phyloP scores from a whole-genome alignment of 1,284 basidiomycete species.

The Apiotrichum porosum region DNA sequence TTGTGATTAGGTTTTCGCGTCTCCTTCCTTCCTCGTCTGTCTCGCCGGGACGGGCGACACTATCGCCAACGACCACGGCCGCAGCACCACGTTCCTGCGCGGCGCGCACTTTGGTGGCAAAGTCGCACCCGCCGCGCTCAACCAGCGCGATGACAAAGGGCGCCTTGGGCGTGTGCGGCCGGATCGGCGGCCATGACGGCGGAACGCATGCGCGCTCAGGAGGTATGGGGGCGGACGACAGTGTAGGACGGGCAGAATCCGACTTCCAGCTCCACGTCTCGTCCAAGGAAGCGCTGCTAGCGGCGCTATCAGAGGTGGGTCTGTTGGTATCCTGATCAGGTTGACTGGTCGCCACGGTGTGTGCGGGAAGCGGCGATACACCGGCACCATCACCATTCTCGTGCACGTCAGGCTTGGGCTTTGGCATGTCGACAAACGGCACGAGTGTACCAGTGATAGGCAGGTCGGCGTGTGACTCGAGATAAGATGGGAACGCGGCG shows the following conservation, averaged over 20 bases:
- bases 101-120: conserved; percentile 76
- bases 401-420: background rate
- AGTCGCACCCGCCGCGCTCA: conserved; percentile 78
- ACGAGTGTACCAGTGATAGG: conserved; percentile 35
- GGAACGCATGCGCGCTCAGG: conserved; percentile 27
- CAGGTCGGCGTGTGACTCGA: conserved; percentile 20
- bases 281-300: background rate
- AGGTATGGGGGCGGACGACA: background rate
- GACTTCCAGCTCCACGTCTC: no score
- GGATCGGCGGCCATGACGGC: conserved; percentile 22
- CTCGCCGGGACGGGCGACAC: conserved; percentile 30
- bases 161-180: conserved; percentile 11
- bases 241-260: no score
- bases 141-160: conserved; percentile 65
- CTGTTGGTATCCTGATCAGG: no score
- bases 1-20: conserved; percentile 75
- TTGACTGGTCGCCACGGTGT: no score
- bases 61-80: conserved; percentile 83
- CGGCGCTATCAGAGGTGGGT: no score
- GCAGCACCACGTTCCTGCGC: conserved; percentile 77
- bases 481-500: conserved; percentile 42
- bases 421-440: conserved; percentile 23
- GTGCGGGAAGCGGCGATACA: no score
- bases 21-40: conserved; percentile 58
- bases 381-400: background rate